Percentiles rank a stretch among this genome's conserved stretches.
Conservation (phyloP, 257 asterid species). For the Pogostemon cablin region DNA sequence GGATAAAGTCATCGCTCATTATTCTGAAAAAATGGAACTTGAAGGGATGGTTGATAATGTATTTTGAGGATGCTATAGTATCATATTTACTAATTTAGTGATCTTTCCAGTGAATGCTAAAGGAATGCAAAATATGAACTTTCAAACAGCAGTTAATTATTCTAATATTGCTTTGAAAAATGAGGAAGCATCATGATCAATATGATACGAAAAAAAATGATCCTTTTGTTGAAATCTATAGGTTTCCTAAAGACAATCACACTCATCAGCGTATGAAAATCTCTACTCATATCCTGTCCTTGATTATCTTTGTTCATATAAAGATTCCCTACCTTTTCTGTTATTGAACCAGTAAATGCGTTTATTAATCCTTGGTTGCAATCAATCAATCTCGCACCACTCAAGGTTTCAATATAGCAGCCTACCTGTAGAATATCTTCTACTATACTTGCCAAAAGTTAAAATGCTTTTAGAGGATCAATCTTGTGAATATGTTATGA, state of each 20-base stretch:
- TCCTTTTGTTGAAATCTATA: constrained; percentile 7
- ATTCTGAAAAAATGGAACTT: constrained; percentile 29
- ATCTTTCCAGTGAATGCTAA: constrained; percentile 21
- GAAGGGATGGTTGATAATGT: constrained; percentile 27
- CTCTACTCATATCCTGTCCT: neutral
- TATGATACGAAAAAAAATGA: constrained; percentile 14
- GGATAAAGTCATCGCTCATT: constrained; percentile 31
- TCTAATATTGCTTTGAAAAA: constrained; percentile 6
- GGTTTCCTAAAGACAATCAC: neutral
- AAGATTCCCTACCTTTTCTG: neutral
- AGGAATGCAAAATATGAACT: constrained; percentile 12
- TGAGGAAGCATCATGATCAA: constrained; percentile 18
- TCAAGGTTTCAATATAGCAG: constrained; percentile 21
- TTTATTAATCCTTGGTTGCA: constrained; percentile 15
- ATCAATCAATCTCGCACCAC: neutral
- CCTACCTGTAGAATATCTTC: neutral
- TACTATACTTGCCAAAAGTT: neutral
- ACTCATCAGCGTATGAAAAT: neutral
- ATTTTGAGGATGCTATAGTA: constrained; percentile 22
- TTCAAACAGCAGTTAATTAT: constrained; percentile 9
- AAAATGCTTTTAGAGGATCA: constrained; percentile 11
- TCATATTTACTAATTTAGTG: constrained; percentile 24
- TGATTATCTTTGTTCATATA: constrained; percentile 9
- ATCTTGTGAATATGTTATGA: constrained; percentile 9
- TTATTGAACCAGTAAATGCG: constrained; percentile 13